phyloP scores from a whole-genome alignment of 768 basidiomycete genomes.

The Leccinum variicolor region DNA sequence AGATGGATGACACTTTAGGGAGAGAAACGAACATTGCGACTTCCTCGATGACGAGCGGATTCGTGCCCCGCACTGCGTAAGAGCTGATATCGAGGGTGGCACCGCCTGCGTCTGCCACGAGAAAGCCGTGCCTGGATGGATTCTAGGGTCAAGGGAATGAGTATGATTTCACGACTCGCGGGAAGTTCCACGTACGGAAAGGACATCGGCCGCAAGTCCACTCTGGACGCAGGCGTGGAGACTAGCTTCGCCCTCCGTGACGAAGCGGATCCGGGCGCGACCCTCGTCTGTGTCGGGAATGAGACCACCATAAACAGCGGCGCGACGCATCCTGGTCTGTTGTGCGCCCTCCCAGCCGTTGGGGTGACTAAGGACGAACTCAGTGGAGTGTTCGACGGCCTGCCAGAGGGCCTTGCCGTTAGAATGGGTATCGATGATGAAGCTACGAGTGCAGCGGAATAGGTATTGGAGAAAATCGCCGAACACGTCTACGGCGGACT shows the following conservation, averaged over 20 bases:
- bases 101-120: slow-evolving; percentile 81
- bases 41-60: slow-evolving; percentile 76
- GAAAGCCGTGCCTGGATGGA: slow-evolving; percentile 71
- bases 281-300: slow-evolving; percentile 75
- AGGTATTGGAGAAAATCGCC: slow-evolving; percentile 78
- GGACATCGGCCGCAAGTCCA: slow-evolving; percentile 73
- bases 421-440: slow-evolving; percentile 80
- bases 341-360: slow-evolving; percentile 81
- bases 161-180: background rate
- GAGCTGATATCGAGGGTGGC: slow-evolving; percentile 81
- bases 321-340: slow-evolving; percentile 74
- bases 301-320: slow-evolving; percentile 66
- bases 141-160: slow-evolving; percentile 49
- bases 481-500: slow-evolving; percentile 70
- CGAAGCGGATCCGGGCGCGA: slow-evolving; percentile 70
- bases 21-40: slow-evolving; percentile 64
- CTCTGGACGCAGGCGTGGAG: slow-evolving; percentile 77
- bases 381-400: slow-evolving; percentile 62
- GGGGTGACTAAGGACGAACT: slow-evolving; percentile 76
- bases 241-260: slow-evolving; percentile 83
- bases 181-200: slow-evolving; percentile 48
- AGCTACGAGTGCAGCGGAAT: slow-evolving; percentile 67
- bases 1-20: background rate
- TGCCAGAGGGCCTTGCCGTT: slow-evolving; percentile 67
- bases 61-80: slow-evolving; percentile 67